Percentiles rank a stretch among this genome's conserved stretches.
Conservation (phyloP, 257 asterid species). For the Eucommia ulmoides region DNA sequence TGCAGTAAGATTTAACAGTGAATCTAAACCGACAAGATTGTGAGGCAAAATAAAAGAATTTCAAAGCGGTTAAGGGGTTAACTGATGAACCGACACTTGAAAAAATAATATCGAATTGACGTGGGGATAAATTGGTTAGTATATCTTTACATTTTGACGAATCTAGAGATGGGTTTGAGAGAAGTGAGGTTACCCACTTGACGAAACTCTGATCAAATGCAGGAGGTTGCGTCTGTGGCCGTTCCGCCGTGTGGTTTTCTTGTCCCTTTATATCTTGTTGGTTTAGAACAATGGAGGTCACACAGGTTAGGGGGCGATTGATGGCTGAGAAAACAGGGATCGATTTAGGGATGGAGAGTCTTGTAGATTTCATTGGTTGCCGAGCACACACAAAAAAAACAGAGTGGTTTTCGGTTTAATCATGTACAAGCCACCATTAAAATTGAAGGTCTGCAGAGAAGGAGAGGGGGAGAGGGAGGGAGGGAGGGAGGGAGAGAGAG, state of each 20-base stretch:
- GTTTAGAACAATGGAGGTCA: background rate
- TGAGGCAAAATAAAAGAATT: constrained; percentile 49
- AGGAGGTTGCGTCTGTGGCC: constrained; percentile 4
- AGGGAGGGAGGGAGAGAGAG: background rate
- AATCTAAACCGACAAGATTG: constrained; percentile 39
- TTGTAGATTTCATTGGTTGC: background rate
- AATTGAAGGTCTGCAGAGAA: background rate
- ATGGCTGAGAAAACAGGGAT: background rate
- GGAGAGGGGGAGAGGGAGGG: background rate
- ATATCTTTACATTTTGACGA: constrained; percentile 31
- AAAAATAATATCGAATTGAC: constrained; percentile 48
- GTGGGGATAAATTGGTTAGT: constrained; percentile 31
- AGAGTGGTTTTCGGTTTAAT: background rate
- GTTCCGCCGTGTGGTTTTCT: background rate
- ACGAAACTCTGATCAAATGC: constrained; percentile 22
- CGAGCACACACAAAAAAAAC: too few relatives aligned
- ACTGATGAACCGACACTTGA: constrained; percentile 37
- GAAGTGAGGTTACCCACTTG: constrained; percentile 35
- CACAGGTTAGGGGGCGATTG: background rate
- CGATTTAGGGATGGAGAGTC: background rate
- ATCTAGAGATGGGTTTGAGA: constrained; percentile 33
- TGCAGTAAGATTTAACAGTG: constrained; percentile 49
- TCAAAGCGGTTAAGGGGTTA: constrained; percentile 51
- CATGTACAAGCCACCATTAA: background rate
- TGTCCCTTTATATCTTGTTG: background rate